A percentile compares a stretch with the other conserved stretches of the same genome.
Conservation (phyloP, 331 rosid species). For the Pyracantha coccinea region DNA sequence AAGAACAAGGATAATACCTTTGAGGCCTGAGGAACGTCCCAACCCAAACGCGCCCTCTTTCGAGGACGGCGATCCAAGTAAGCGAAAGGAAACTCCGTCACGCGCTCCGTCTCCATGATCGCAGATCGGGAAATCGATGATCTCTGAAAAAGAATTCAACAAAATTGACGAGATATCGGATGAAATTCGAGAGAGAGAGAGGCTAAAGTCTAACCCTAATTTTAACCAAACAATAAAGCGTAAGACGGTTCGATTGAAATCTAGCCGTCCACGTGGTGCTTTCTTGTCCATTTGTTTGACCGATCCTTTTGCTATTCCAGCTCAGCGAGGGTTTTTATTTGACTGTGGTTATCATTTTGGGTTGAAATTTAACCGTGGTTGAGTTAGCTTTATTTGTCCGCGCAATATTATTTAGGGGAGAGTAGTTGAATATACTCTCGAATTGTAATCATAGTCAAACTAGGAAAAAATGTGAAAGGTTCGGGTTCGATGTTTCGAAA, state of each 20-base stretch:
- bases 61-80: constrained; percentile 90
- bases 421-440: background rate
- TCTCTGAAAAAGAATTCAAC: background rate
- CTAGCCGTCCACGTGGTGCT: constrained; percentile 37
- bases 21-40: constrained; percentile 79
- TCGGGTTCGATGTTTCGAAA: no score
- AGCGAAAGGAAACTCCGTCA: constrained; percentile 71
- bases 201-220: constrained; percentile 21
- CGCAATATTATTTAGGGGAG: background rate
- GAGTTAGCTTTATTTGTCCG: background rate
- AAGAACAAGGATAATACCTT: constrained; percentile 46
- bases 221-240: constrained; percentile 22
- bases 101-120: constrained; percentile 86
- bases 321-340: background rate
- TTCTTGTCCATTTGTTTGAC: background rate
- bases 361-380: constrained; percentile 11
- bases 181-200: background rate
- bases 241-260: constrained; percentile 6
- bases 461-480: background rate
- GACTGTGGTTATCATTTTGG: background rate
- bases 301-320: background rate
- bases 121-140: background rate
- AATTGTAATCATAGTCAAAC: background rate
- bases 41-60: constrained; percentile 89
- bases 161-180: background rate